Percentiles rank a stretch among this genome's conserved stretches.
phyloP scores from a whole-genome alignment of 495 filamentous ascomycete genomes.

The Friedmanniomyces endolithicus region DNA sequence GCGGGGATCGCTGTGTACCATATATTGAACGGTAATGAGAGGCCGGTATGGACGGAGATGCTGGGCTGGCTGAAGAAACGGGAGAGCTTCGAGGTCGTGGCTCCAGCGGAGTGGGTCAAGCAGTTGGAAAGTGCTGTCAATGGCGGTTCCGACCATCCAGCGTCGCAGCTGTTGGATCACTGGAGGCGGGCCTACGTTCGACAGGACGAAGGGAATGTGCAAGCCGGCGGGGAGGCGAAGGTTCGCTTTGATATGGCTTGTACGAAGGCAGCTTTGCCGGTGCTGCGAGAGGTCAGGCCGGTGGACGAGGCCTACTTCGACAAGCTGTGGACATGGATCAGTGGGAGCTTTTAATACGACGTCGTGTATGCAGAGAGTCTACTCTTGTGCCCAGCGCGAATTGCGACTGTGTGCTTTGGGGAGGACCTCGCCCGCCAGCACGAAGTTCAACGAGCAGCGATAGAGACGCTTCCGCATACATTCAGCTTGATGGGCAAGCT shows the following conservation, averaged over 20 bases:
- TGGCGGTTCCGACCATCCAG: constrained; percentile 26
- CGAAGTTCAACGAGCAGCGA: too few relatives aligned
- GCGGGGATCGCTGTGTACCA: constrained; percentile 32
- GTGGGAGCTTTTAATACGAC: constrained; percentile 12
- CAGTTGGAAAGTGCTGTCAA: constrained; percentile 26
- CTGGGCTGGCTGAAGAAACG: constrained; percentile 33
- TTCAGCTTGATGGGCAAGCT: not conserved
- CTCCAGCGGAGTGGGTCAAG: constrained; percentile 33
- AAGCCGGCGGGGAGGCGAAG: constrained; percentile 1
- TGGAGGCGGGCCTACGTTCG: constrained; percentile 35
- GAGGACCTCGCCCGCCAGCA: too few relatives aligned
- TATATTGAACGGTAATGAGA: constrained; percentile 35
- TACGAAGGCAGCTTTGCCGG: constrained; percentile 24
- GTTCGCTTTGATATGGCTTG: constrained; percentile 27
- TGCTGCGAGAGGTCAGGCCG: constrained; percentile 29
- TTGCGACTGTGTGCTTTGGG: too few relatives aligned
- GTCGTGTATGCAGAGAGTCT: too few relatives aligned
- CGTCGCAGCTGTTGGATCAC: constrained; percentile 34
- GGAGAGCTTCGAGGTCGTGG: constrained; percentile 30
- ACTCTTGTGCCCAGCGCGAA: not conserved
- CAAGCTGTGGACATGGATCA: constrained; percentile 38
- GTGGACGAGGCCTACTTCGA: constrained; percentile 32
- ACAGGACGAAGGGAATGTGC: not conserved
- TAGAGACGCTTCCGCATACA: too few relatives aligned
- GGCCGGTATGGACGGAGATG: constrained; percentile 36